Percentiles rank a stretch among this genome's conserved stretches.
These are phyloP conservation scores for Tetrastigma voinierianum DNA, from an alignment of 164 flowering plant species.

Conservation along the genomic window DNA sequence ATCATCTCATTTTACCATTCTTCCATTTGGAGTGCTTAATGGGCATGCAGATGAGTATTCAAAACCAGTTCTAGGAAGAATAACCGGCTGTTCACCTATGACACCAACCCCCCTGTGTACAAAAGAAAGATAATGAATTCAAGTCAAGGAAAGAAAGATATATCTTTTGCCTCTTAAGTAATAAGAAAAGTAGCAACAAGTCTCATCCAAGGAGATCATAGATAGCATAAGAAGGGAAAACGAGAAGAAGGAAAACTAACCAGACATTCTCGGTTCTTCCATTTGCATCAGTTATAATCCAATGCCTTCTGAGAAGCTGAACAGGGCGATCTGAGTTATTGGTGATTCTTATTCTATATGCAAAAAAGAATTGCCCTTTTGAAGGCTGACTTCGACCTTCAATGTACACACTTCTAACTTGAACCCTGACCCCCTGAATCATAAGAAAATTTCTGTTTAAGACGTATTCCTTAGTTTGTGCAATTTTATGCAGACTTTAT, in stretches of 20 bases:
- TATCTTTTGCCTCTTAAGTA: neutral
- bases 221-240: neutral
- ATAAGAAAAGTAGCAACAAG: neutral
- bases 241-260: conserved; percentile 34
- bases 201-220: neutral
- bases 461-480: neutral
- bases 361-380: conserved; percentile 78
- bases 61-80: conserved; percentile 83
- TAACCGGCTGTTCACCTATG: conserved; percentile 95
- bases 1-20: conserved; percentile 62
- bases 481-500: neutral
- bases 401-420: conserved; percentile 89
- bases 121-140: conserved; percentile 8
- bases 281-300: conserved; percentile 90
- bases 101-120: conserved; percentile 81
- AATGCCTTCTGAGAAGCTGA: conserved; percentile 92
- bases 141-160: neutral
- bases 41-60: conserved; percentile 99
- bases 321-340: conserved; percentile 89
- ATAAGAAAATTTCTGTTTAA: neutral
- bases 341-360: conserved; percentile 88
- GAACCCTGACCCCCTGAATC: conserved; percentile 82
- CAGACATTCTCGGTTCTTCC: conserved; percentile 79
- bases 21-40: conserved; percentile 73
- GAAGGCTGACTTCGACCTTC: conserved; percentile 87